A percentile compares a stretch with the other conserved stretches of the same genome.
These are phyloP conservation scores for Rhynchosporium agropyri DNA, from an alignment of 2,329 filamentous ascomycete species.

Conservation along the genomic window DNA sequence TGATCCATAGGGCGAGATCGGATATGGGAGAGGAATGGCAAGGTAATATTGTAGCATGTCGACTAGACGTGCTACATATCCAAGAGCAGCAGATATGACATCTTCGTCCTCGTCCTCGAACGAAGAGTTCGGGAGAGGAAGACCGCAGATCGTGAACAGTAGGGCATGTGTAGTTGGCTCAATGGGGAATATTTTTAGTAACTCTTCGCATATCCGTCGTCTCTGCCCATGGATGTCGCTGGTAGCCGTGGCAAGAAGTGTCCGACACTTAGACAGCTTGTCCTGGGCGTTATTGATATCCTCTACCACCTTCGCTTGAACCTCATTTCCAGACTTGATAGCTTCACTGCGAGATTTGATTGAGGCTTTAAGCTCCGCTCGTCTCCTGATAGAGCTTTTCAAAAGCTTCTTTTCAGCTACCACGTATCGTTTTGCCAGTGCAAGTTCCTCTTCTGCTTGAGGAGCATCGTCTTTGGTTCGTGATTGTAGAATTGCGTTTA, in stretches of 20 bases:
- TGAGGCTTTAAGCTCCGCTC: conserved; percentile 68
- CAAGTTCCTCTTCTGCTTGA: conserved; percentile 53
- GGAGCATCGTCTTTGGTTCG: conserved; percentile 49
- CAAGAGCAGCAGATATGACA: conserved; percentile 76
- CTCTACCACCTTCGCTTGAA: conserved; percentile 59
- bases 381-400: conserved; percentile 60
- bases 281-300: conserved; percentile 64
- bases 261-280: conserved; percentile 59
- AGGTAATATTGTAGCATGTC: conserved; percentile 82
- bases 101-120: conserved; percentile 74
- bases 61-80: conserved; percentile 75
- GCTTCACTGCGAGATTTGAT: conserved; percentile 66
- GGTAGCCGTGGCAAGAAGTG: conserved; percentile 57
- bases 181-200: conserved; percentile 80
- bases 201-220: conserved; percentile 82
- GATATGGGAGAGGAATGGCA: conserved; percentile 76
- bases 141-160: conserved; percentile 78
- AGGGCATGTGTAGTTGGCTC: conserved; percentile 67
- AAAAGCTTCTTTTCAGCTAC: conserved; percentile 67
- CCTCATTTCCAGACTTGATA: conserved; percentile 64
- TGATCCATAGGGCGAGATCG: conserved; percentile 72
- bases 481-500: conserved; percentile 60
- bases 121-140: conserved; percentile 78
- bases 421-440: conserved; percentile 57
- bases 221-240: conserved; percentile 82